A percentile compares a stretch with the other conserved stretches of the same genome.
Evolutionary conservation across 1,284 basidiomycete species (phyloP).

Genomic region (Sparassis latifolia): DNA sequence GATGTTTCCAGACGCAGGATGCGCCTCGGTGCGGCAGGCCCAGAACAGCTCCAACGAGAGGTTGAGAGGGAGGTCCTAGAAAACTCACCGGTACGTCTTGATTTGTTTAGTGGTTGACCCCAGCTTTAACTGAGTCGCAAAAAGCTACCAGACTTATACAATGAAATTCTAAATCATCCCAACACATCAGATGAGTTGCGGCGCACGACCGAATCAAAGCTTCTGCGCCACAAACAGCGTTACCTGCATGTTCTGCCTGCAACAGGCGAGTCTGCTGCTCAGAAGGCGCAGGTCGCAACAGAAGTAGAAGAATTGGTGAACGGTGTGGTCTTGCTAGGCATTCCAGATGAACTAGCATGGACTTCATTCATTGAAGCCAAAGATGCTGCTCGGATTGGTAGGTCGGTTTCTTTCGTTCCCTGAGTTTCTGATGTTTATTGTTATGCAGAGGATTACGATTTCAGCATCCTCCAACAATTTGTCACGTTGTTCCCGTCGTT

Average conservation of each 20-base stretch:
- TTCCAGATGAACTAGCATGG: conserved; percentile 82
- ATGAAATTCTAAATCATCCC: conserved; percentile 73
- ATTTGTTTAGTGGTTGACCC: neutral
- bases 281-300: conserved; percentile 46
- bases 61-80: conserved; percentile 59
- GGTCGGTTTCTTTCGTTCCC: conserved; percentile 17
- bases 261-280: conserved; percentile 32
- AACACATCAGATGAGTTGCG: conserved; percentile 69
- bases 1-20: conserved; percentile 76
- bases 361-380: conserved; percentile 70
- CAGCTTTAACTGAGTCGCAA: neutral
- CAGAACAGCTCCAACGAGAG: conserved; percentile 62
- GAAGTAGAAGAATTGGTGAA: conserved; percentile 66
- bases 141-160: conserved; percentile 65
- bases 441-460: conserved; percentile 58
- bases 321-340: conserved; percentile 67
- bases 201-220: conserved; percentile 61
- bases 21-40: conserved; percentile 65
- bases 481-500: conserved; percentile 63
- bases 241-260: conserved; percentile 50
- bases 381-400: conserved; percentile 67
- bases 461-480: conserved; percentile 57
- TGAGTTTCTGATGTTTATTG: neutral
- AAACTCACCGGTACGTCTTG: conserved; percentile 44
- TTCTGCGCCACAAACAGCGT: conserved; percentile 56